These are phyloP conservation scores for Aegilops speltoides DNA, from an alignment of 176 grass and related monocot species.

Conservation along the genomic window DNA sequence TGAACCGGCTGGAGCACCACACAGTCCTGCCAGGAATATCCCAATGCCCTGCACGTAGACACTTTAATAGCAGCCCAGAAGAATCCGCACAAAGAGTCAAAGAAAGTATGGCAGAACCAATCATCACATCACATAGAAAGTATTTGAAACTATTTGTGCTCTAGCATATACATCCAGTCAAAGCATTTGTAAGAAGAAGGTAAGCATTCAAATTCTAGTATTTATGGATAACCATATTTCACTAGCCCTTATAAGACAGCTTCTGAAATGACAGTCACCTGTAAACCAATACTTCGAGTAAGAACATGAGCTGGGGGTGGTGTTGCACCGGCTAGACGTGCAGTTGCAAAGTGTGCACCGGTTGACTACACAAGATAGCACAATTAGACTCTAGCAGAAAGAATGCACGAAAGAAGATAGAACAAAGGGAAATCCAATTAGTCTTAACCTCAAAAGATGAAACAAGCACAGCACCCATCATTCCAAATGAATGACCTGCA, in stretches of 20 bases:
- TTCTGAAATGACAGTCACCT: conserved; percentile 49
- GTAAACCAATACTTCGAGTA: conserved; percentile 87
- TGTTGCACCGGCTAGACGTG: conserved; percentile 94
- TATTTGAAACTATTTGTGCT: not conserved
- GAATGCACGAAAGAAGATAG: conserved; percentile 14
- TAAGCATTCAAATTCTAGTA: conserved; percentile 3
- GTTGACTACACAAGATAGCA: conserved; percentile 69
- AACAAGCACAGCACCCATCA: conserved; percentile 99
- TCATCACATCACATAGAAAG: not conserved
- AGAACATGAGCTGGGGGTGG: conserved; percentile 81
- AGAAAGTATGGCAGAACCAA: not conserved
- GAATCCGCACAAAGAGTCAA: not conserved
- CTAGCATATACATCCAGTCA: not conserved
- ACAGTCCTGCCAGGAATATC: conserved; percentile 84
- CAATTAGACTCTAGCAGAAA: conserved; percentile 18
- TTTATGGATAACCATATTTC: conserved; percentile 21
- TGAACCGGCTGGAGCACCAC: conserved; percentile 77
- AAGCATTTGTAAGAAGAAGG: conserved; percentile 20
- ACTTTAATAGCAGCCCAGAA: conserved; percentile 5
- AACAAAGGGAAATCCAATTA: not conserved
- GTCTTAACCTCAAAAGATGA: conserved; percentile 78
- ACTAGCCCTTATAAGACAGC: not conserved
- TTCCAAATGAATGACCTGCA: conserved; percentile 93
- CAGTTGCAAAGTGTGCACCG: conserved; percentile 82
- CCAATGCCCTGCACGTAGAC: conserved; percentile 71